Base-by-base conservation (phyloP, 106 monocot species). In the Dendrobium huoshanense region DNA sequence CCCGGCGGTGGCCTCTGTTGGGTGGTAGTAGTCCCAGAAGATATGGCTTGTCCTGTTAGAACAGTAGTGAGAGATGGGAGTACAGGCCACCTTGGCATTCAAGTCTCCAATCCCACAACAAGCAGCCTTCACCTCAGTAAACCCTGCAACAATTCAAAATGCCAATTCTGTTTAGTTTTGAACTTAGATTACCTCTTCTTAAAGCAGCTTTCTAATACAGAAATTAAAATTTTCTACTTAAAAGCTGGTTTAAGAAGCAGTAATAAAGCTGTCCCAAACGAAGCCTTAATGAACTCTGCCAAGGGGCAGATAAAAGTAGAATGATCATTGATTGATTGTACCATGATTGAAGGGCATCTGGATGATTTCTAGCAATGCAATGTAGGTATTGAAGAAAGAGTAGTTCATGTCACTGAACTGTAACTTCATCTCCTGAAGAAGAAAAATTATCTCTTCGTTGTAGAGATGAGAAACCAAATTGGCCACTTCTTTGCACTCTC, bases 21-120 rank as follows among this genome's bases (percentile, higher is more conserved):
- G 91, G 79, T 91, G 91, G 78, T 85, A 86, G 16, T 83, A 79
- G 75, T 91, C 91, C 88, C 91, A 91, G 75, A 88, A 91, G 0
- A 85, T 42, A 68, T 88, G 81, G 20, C 81, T 75, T 1, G 80
- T 76, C 72, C 91, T 84, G 67, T 91, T 87, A 3, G 78, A 42
- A 45, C 91, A 91, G 27, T 88, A 87, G 17, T 15, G 72, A 22
- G 91, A 78, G 19, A 88, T 59, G 41, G 88, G 91, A 0, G 81
- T 24, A 80, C 91, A 91, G 27, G 86, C 86, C 11, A 85, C 42
- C 81, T 88, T 88, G 0, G 88, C 88, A 43, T 88, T 85, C 72
- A 91, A 40, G n/a, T 87, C 78, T 5, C 91, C 91, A 16, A 88
- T 51, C 47, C 91, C 91, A 73, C 91, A 91, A 47, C 91, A 91